Percentiles rank a stretch among this genome's conserved stretches.
Conservation (phyloP, 805 yeast genomes). For the Candida lessepsii region DNA sequence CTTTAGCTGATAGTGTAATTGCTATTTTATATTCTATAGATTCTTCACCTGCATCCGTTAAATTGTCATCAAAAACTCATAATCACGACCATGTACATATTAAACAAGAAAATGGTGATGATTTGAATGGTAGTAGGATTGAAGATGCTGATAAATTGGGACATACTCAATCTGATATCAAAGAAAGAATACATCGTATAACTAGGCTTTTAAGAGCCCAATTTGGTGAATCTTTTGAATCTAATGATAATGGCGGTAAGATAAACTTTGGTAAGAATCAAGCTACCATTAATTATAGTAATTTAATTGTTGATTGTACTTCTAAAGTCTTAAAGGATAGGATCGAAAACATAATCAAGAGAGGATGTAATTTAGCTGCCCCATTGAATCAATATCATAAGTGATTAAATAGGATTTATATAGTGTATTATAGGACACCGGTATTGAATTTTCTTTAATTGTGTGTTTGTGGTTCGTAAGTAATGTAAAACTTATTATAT, state of each 20-base stretch:
- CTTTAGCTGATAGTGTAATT: constrained; percentile 90
- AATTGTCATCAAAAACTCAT: constrained; percentile 66
- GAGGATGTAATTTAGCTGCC: constrained; percentile 80
- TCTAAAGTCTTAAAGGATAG: constrained; percentile 79
- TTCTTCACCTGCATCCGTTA: constrained; percentile 92
- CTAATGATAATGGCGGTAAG: constrained; percentile 40
- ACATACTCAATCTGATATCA: constrained; percentile 27
- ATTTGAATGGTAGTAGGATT: neutral
- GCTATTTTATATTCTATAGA: constrained; percentile 91
- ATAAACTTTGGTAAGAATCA: constrained; percentile 72
- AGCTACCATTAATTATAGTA: constrained; percentile 66
- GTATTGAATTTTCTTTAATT: too few relatives aligned
- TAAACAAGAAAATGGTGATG: constrained; percentile 8
- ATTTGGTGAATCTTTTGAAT: constrained; percentile 73
- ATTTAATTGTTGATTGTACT: constrained; percentile 65
- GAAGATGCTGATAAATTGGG: constrained; percentile 18
- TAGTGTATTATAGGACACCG: too few relatives aligned
- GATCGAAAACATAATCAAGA: constrained; percentile 72
- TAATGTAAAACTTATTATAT: too few relatives aligned
- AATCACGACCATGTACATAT: constrained; percentile 33
- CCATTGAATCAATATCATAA: constrained; percentile 57
- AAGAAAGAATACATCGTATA: constrained; percentile 47
- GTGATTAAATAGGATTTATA: neutral
- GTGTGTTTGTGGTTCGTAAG: too few relatives aligned
- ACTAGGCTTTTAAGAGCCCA: constrained; percentile 71